Evolutionary conservation across 2,329 filamentous ascomycete genomes (phyloP).

Genomic region (Aspergillus costaricaensis): DNA sequence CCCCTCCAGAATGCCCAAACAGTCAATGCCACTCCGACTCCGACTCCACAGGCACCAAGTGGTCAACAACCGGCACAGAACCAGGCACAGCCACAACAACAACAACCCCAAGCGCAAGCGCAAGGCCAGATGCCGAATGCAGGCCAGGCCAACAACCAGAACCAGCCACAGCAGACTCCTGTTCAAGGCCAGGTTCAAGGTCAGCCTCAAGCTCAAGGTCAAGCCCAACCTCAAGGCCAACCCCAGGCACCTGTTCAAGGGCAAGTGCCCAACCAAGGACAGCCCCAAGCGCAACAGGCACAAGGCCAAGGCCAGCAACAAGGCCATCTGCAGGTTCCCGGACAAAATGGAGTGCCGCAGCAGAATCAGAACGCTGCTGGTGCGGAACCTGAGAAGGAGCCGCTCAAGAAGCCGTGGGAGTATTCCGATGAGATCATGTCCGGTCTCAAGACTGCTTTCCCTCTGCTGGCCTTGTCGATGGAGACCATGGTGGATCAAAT

Average conservation of each 20-base stretch:
- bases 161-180: conserved; percentile 9
- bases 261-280: conserved; percentile 24
- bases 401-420: conserved; percentile 84
- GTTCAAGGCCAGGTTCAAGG: conserved; percentile 16
- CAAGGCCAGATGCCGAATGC: conserved; percentile 20
- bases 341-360: conserved; percentile 29
- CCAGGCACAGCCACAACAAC: conserved; percentile 18
- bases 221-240: conserved; percentile 12
- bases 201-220: not conserved
- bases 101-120: conserved; percentile 20
- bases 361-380: conserved; percentile 24
- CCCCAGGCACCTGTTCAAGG: conserved; percentile 20
- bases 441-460: conserved; percentile 94
- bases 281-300: conserved; percentile 25
- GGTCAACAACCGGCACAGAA: conserved; percentile 28
- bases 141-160: conserved; percentile 14
- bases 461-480: conserved; percentile 93
- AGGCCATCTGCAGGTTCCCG: conserved; percentile 32
- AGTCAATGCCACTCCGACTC: conserved; percentile 45
- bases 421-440: conserved; percentile 94
- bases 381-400: conserved; percentile 43
- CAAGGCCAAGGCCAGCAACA: conserved; percentile 31
- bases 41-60: conserved; percentile 28
- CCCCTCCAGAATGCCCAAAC: conserved; percentile 50
- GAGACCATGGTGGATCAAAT: conserved; percentile 99